Conservation (phyloP, 2,329 filamentous ascomycete species). For the Sarocladiaceae sp. region DNA sequence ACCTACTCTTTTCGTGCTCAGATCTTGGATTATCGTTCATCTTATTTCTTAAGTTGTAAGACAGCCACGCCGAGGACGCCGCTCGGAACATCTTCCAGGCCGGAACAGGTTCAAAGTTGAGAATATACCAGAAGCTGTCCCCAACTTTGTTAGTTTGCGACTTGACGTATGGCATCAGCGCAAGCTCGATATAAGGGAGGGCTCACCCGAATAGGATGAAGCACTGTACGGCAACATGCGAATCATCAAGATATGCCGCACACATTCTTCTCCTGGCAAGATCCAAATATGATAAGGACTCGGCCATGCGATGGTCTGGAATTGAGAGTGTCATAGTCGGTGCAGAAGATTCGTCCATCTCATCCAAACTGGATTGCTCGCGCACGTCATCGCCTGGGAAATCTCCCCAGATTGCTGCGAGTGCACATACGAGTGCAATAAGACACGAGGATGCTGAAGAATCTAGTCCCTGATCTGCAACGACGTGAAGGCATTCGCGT, state of each 20-base stretch:
- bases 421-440: constrained; percentile 10
- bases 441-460: constrained; percentile 11
- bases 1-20: constrained; percentile 12
- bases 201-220: constrained; percentile 12
- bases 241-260: constrained; percentile 10
- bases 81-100: constrained; percentile 13
- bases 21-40: not conserved
- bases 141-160: not conserved
- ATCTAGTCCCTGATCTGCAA: constrained; percentile 10
- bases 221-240: constrained; percentile 8
- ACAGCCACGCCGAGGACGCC: constrained; percentile 11
- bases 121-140: constrained; percentile 8
- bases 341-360: not conserved
- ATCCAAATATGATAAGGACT: constrained; percentile 12
- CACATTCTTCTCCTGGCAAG: constrained; percentile 12
- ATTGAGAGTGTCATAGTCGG: constrained; percentile 9
- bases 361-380: not conserved
- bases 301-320: constrained; percentile 12
- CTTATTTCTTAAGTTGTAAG: constrained; percentile 11
- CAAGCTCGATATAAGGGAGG: not conserved
- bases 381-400: constrained; percentile 10
- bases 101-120: constrained; percentile 13
- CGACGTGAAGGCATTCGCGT: constrained; percentile 15
- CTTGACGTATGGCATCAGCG: not conserved
- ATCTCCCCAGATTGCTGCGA: constrained; percentile 12